Base-by-base conservation (phyloP, 352 stramenopile species). In the Sclerospora graminicola region DNA sequence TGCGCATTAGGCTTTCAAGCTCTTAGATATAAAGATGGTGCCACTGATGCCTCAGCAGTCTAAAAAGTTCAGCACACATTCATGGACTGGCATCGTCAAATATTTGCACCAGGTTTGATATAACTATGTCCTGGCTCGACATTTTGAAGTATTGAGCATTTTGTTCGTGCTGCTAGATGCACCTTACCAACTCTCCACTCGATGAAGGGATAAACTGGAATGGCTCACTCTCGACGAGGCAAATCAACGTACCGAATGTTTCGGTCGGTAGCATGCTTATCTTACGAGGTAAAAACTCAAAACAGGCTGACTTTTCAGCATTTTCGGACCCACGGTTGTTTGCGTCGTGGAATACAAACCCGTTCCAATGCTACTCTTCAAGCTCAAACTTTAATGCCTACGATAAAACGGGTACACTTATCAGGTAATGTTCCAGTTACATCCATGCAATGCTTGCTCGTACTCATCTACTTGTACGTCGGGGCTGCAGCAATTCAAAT, bases 41-140 rank as follows among this genome's bases (percentile, higher is more conserved):
- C 76, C 76, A 8, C 51, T 81, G 42, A 83, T 88, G 72, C 67
- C 77, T 2, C 64, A 69, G 2, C 58, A 56, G 4, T 89, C 77
- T 1, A 82, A 84, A 40, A 53, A 71, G 38, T 89, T 86, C 24
- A 85, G 61, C 35, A 77, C 72, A 1, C 77, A 89, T 53, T 69
- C 66, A n/a, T 89, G 77, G 77, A 31, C 48, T n/a, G 77, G 74
- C 1, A 53, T 89, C n/a, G 54, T 86, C 27, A 84, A 84, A 44
- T 63, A 84, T 42, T 52, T 89, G 26, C 70, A 80, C 36, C 73
- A 86, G 60, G 73, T 81, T 41, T 30, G 51, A 32, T 26, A 26
- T 26, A 26, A 26, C 6, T 26, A 26, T 3, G 21, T 26, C 21
- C 4, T 7, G 3, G 21, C 21, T 26, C n/a, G n/a, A n/a, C n/a